Evolutionary conservation across 2,329 filamentous ascomycete genomes (phyloP).

Genomic region (Aspergillus ustus): DNA sequence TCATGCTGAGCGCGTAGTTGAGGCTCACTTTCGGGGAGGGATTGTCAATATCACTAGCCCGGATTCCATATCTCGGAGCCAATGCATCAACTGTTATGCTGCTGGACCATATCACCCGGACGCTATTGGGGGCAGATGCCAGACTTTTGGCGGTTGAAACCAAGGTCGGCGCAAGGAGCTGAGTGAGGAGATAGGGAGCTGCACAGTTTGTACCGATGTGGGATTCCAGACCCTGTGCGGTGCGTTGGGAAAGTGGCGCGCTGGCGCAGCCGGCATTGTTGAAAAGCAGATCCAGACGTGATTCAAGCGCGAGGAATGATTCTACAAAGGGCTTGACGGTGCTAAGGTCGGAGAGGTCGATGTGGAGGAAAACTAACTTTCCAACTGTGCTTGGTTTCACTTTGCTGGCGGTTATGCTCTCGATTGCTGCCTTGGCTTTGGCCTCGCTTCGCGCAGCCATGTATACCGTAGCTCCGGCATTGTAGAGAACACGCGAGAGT

Average conservation of each 20-base stretch:
- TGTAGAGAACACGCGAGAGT: background rate
- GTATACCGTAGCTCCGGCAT: constrained; percentile 10
- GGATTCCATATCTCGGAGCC: background rate
- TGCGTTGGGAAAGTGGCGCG: background rate
- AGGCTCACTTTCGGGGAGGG: background rate
- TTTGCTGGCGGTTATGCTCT: background rate
- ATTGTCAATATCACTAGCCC: background rate
- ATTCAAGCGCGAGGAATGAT: background rate
- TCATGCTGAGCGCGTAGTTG: constrained; percentile 6
- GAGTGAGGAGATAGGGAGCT: background rate
- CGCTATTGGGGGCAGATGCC: background rate
- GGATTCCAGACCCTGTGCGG: background rate
- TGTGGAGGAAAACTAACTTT: background rate
- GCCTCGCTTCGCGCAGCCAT: constrained; percentile 3
- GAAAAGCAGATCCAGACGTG: background rate
- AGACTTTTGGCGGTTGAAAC: background rate
- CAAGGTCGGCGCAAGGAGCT: background rate
- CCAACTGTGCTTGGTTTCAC: background rate
- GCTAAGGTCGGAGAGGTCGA: background rate
- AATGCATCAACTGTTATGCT: background rate
- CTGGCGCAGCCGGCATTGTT: background rate
- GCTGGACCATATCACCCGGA: background rate
- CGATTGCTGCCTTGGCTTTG: constrained; percentile 6
- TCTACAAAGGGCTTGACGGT: background rate
- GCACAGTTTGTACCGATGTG: background rate